Base-by-base conservation (phyloP, 768 basidiomycete species). In the Russula griseocarnosa region DNA sequence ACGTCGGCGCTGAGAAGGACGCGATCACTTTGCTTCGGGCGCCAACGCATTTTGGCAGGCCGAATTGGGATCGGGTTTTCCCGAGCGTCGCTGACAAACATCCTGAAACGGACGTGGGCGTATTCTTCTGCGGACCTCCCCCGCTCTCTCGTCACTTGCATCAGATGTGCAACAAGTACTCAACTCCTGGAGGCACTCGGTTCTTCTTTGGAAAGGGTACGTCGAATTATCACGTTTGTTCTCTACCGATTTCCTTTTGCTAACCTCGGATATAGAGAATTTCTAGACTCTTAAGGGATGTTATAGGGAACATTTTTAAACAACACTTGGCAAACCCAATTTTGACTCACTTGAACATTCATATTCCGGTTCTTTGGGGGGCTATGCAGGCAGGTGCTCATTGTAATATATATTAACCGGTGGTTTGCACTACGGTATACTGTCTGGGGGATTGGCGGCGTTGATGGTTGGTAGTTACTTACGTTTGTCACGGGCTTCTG, bases 181-280 rank as follows among this genome's bases (percentile, higher is more conserved):
- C 92, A 20, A 79, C 81, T 44, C 84, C 89, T 20, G 81, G 83
- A 38, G 83, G 85, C n/a, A 89, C 90, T 1, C 78, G 88, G 59
- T 96, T 95, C 83, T 90, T 90, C 81, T 96, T 88, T 67, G 91
- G 92, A 53, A 95, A 95, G 75, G 93, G 88, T 88, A 66, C 53
- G 63, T 50, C 18, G 10, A 5, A 6, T 24, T 42, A 10, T 47
- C 10, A 5, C 22, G 30, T 28, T 46, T 18, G 32, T 13, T 5
- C 26, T 22, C 44, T 13, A 9, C 40, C n/a, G n/a, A 2, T 11
- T 28, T 7, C 10, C 26, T 3, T 4, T 16, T 55, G 28, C 53
- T 55, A 13, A 47, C n/a, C 4, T 40, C 38, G 44, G 26, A 24
- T 20, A 7, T 47, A 64, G 65, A 66, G 52, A 66, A 66, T 50